Conservation (phyloP, 306 rosid species). For the Abrus pulchellus region DNA sequence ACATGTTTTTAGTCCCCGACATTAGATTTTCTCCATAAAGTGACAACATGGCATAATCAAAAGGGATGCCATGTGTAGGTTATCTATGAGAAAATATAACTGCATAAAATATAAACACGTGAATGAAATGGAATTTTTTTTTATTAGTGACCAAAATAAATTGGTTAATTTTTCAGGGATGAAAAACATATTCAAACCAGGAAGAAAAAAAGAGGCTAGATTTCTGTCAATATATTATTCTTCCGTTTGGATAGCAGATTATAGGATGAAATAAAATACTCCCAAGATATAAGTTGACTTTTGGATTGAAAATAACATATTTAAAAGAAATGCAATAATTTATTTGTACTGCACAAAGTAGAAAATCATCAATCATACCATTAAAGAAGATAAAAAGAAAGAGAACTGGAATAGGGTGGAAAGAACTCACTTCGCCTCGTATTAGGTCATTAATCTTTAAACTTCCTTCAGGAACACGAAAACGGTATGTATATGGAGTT, state of each 20-base stretch:
- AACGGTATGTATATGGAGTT: constrained; percentile 79
- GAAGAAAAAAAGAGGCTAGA: background rate
- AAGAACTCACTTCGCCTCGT: constrained; percentile 82
- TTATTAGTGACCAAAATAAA: background rate
- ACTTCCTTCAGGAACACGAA: constrained; percentile 86
- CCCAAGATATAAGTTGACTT: constrained; percentile 20
- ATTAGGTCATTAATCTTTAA: constrained; percentile 87
- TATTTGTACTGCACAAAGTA: background rate
- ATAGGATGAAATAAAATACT: constrained; percentile 29
- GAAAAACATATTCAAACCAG: background rate
- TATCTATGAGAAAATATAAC: background rate
- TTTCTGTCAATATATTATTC: background rate
- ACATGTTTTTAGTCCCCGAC: background rate
- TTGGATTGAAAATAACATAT: constrained; percentile 6
- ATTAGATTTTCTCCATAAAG: background rate
- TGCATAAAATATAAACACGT: background rate
- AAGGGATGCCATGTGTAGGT: background rate
- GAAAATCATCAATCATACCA: constrained; percentile 29
- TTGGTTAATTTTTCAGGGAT: background rate
- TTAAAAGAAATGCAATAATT: constrained; percentile 13
- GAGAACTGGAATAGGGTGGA: background rate
- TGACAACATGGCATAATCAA: background rate
- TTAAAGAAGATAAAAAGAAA: background rate
- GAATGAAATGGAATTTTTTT: background rate
- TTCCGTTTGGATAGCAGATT: background rate